phyloP scores from a whole-genome alignment of 2,329 filamentous ascomycete genomes.

The Ophiocordyceps camponoti-saundersi region DNA sequence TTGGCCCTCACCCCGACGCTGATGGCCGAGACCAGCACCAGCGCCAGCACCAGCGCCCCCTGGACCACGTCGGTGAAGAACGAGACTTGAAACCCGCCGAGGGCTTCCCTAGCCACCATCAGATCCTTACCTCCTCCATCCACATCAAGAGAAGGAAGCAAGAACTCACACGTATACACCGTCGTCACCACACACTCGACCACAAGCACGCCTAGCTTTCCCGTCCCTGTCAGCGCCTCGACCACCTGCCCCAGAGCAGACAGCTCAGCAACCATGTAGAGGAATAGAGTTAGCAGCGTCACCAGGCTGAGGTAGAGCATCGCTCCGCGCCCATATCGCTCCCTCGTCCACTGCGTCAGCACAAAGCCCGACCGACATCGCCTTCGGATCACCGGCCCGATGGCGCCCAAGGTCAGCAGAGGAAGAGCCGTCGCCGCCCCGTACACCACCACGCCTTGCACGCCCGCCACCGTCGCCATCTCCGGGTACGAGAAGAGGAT shows the following conservation, averaged over 20 bases:
- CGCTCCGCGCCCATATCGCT: conserved; percentile 54
- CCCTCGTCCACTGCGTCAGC: conserved; percentile 67
- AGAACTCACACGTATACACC: conserved; percentile 54
- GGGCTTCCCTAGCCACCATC: conserved; percentile 27
- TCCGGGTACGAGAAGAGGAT: conserved; percentile 74
- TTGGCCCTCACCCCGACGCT: conserved; percentile 61
- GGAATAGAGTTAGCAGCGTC: conserved; percentile 64
- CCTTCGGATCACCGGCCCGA: conserved; percentile 61
- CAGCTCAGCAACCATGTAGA: conserved; percentile 77
- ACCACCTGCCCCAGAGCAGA: conserved; percentile 70
- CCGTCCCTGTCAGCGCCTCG: conserved; percentile 53
- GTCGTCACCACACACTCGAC: conserved; percentile 65
- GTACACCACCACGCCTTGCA: conserved; percentile 66
- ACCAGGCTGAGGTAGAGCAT: conserved; percentile 61
- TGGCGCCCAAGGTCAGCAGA: conserved; percentile 53
- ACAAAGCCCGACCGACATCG: conserved; percentile 76
- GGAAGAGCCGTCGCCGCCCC: conserved; percentile 56
- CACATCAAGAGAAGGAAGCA: not conserved
- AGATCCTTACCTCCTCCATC: not conserved
- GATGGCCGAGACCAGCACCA: conserved; percentile 62
- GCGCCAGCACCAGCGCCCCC: conserved; percentile 56
- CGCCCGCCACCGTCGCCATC: conserved; percentile 59
- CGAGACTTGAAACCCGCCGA: conserved; percentile 70
- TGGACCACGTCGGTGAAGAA: conserved; percentile 75
- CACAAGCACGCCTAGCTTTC: conserved; percentile 59